These are phyloP conservation scores for Aegilops speltoides DNA, from an alignment of 176 grass and related monocot species.

Conservation along the genomic window DNA sequence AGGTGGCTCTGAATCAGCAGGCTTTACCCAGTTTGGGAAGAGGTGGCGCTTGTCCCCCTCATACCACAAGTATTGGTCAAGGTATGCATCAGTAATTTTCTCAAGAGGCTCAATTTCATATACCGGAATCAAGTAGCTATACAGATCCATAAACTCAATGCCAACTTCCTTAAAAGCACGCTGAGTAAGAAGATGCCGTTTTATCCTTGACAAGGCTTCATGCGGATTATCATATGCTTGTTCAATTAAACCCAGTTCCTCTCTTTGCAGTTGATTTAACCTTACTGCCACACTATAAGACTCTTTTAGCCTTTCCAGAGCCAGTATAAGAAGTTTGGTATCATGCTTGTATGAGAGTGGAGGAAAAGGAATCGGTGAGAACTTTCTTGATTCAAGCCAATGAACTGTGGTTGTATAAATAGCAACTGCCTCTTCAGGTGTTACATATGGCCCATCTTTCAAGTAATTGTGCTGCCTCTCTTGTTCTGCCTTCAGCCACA, in stretches of 20 bases:
- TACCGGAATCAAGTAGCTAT: constrained; percentile 96
- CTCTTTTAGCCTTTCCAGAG: constrained; percentile 90
- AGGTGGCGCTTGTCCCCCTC: constrained; percentile 94
- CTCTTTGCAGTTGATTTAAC: constrained; percentile 88
- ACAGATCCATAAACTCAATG: constrained; percentile 98
- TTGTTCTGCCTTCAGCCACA: constrained; percentile 98
- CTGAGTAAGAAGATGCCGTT: constrained; percentile 95
- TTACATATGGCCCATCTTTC: constrained; percentile 98
- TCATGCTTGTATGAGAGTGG: constrained; percentile 98
- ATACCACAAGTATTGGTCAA: constrained; percentile 98
- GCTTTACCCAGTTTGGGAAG: constrained; percentile 97
- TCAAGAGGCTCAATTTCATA: constrained; percentile 99
- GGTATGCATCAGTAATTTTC: constrained; percentile 98
- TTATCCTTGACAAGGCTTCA: constrained; percentile 95
- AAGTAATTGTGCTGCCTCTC: constrained; percentile 99
- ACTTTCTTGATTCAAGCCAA: constrained; percentile 96
- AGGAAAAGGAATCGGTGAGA: constrained; percentile 94
- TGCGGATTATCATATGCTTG: constrained; percentile 99
- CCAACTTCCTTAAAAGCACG: constrained; percentile 99
- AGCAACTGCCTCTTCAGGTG: constrained; percentile 93
- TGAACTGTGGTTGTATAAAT: constrained; percentile 99
- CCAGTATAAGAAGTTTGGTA: constrained; percentile 96
- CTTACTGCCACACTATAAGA: constrained; percentile 97
- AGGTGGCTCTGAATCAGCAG: constrained; percentile 93
- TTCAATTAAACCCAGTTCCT: constrained; percentile 93